These are phyloP conservation scores for Cicer cuneatum DNA, from an alignment of 306 rosid species.

Conservation along the genomic window DNA sequence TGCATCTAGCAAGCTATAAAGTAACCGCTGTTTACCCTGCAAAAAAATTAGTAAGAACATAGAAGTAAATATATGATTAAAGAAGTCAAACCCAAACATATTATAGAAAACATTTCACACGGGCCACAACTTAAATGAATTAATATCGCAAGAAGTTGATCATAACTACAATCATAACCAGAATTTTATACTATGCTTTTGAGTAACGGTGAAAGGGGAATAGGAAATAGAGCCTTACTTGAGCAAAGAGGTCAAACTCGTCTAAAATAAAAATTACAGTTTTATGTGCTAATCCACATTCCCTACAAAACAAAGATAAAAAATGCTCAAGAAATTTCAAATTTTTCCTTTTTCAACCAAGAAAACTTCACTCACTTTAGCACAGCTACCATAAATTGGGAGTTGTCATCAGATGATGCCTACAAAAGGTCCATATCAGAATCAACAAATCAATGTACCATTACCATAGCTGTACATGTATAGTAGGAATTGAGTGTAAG, in stretches of 20 bases:
- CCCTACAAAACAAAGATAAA: slow-evolving; percentile 62
- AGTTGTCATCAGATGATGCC: slow-evolving; percentile 95
- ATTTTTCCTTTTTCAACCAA: slow-evolving; percentile 20
- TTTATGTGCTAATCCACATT: slow-evolving; percentile 94
- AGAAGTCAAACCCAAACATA: slow-evolving; percentile 31
- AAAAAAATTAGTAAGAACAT: slow-evolving; percentile 32
- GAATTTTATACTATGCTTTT: slow-evolving; percentile 37
- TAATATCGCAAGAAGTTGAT: slow-evolving; percentile 17
- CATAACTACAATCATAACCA: slow-evolving; percentile 18
- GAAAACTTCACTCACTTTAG: slow-evolving; percentile 64
- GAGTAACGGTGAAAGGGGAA: slow-evolving; percentile 32
- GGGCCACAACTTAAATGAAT: slow-evolving; percentile 11
- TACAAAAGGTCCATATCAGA: slow-evolving; percentile 50
- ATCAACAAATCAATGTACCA: slow-evolving; percentile 38
- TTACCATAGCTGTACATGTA: slow-evolving; percentile 8
- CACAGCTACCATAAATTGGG: slow-evolving; percentile 91
- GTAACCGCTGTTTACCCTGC: slow-evolving; percentile 91
- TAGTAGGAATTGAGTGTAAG: slow-evolving; percentile 7
- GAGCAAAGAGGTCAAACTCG: slow-evolving; percentile 95
- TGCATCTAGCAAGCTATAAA: slow-evolving; percentile 91
- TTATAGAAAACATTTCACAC: slow-evolving; percentile 28
- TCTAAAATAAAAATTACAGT: slow-evolving; percentile 80
- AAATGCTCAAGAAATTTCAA: slow-evolving; percentile 38
- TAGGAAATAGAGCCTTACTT: slow-evolving; percentile 59
- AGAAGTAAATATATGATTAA: slow-evolving; percentile 35